Evolutionary conservation across 192 early-diverging fungal genomes (phyloP).

Genomic region (Piromyces sp.): DNA sequence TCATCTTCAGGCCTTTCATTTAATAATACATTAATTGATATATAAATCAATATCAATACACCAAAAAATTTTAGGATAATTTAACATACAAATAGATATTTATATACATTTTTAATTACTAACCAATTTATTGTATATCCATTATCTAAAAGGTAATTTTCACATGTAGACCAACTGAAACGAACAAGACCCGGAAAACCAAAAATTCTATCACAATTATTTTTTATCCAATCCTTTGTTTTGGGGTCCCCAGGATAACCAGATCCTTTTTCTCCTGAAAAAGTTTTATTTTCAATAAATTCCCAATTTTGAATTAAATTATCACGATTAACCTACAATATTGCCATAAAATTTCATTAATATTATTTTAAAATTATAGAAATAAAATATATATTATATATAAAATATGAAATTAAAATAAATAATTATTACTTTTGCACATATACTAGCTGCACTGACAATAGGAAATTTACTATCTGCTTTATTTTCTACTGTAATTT

Average conservation of each 20-base stretch:
- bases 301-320: conserved; percentile 40
- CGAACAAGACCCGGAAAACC: conserved; percentile 80
- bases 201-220: conserved; percentile 67
- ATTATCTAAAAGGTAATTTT: conserved; percentile 13
- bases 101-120: not conserved
- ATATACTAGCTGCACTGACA: conserved; percentile 89
- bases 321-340: conserved; percentile 46
- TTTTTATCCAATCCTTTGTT: conserved; percentile 68
- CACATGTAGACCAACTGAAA: conserved; percentile 87
- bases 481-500: conserved; percentile 79
- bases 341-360: too few relatives aligned
- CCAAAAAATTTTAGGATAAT: not conserved
- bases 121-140: not conserved
- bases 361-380: too few relatives aligned
- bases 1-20: not conserved
- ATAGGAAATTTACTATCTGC: conserved; percentile 86
- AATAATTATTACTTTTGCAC: conserved; percentile 55
- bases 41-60: not conserved
- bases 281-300: conserved; percentile 39
- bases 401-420: too few relatives aligned
- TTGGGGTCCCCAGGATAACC: conserved; percentile 53
- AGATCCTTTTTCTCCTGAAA: conserved; percentile 2
- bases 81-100: not conserved
- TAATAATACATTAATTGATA: not conserved
- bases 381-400: too few relatives aligned